A percentile compares a stretch with the other conserved stretches of the same genome.
These are phyloP conservation scores for Suillus lakei DNA, from an alignment of 768 basidiomycete genomes.

Conservation along the genomic window DNA sequence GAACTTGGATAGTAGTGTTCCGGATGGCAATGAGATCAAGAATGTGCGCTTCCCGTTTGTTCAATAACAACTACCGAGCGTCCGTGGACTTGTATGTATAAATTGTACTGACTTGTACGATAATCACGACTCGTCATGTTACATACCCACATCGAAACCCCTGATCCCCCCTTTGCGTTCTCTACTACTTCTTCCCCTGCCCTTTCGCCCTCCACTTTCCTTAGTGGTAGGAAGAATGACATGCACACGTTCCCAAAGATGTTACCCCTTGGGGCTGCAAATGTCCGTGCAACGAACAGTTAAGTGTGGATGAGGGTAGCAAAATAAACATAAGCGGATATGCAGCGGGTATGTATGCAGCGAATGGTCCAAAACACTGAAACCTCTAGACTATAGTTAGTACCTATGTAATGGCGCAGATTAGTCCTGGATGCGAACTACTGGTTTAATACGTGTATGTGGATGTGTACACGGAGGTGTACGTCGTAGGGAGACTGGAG, in stretches of 20 bases:
- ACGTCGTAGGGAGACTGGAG: conserved; percentile 5
- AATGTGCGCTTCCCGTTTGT: conserved; percentile 38
- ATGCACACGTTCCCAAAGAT: neutral
- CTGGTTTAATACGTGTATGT: conserved; percentile 2
- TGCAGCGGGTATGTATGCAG: conserved; percentile 14
- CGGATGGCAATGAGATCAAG: conserved; percentile 15
- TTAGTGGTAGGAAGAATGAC: neutral
- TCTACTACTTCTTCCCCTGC: neutral
- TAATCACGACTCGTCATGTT: conserved; percentile 1
- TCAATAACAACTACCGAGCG: conserved; percentile 38
- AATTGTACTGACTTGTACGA: neutral
- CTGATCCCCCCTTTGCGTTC: neutral
- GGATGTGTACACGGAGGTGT: neutral
- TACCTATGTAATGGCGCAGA: conserved; percentile 10
- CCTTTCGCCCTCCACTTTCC: neutral
- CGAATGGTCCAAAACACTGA: conserved; percentile 14
- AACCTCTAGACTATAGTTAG: conserved; percentile 10
- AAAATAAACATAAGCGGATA: conserved; percentile 30
- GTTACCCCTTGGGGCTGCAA: conserved; percentile 13
- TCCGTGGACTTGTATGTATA: conserved; percentile 13
- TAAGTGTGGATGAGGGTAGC: conserved; percentile 5
- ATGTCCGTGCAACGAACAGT: conserved; percentile 15
- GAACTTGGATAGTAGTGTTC: neutral
- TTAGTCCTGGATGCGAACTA: conserved; percentile 2
- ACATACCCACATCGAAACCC: neutral